These are phyloP conservation scores for Xylaria grammica DNA, from an alignment of 495 filamentous ascomycete species.

Conservation along the genomic window DNA sequence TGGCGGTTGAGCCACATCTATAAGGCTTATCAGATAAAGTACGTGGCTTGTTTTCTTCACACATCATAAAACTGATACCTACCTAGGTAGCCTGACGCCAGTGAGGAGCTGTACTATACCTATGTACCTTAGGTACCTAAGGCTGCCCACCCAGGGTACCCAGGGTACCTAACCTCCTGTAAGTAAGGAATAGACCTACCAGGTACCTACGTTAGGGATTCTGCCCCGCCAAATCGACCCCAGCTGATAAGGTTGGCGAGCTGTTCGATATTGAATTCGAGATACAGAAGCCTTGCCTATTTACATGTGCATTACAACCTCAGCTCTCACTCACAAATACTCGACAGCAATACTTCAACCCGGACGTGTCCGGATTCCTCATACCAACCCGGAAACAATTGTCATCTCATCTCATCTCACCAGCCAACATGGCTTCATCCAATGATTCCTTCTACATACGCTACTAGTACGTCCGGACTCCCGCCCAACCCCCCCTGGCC, in stretches of 20 bases:
- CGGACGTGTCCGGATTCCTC: neutral
- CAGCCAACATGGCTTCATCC: conserved; percentile 32
- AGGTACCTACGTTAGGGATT: neutral
- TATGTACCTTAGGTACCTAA: too few species aligned
- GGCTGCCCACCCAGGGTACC: too few species aligned
- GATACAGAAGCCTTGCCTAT: conserved; percentile 12
- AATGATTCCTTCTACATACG: conserved; percentile 90
- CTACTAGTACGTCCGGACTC: conserved; percentile 78
- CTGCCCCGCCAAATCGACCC: conserved; percentile 19
- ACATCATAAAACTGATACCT: too few species aligned
- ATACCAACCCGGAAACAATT: neutral
- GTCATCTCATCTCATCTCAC: too few species aligned
- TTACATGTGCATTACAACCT: conserved; percentile 2
- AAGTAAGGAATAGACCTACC: neutral
- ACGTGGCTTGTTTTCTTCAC: too few species aligned
- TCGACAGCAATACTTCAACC: neutral
- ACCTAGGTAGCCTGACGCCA: too few species aligned
- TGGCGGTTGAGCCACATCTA: conserved; percentile 6
- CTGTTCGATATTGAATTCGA: conserved; percentile 21
- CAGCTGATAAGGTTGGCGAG: neutral
- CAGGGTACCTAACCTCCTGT: too few species aligned
- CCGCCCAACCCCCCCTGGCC: neutral
- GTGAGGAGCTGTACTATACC: too few species aligned
- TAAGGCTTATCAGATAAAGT: too few species aligned
- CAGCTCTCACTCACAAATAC: neutral